Percentiles rank a stretch among this genome's conserved stretches.
Conservation (phyloP, 1,284 basidiomycete genomes). For the Albatrellus sp. region DNA sequence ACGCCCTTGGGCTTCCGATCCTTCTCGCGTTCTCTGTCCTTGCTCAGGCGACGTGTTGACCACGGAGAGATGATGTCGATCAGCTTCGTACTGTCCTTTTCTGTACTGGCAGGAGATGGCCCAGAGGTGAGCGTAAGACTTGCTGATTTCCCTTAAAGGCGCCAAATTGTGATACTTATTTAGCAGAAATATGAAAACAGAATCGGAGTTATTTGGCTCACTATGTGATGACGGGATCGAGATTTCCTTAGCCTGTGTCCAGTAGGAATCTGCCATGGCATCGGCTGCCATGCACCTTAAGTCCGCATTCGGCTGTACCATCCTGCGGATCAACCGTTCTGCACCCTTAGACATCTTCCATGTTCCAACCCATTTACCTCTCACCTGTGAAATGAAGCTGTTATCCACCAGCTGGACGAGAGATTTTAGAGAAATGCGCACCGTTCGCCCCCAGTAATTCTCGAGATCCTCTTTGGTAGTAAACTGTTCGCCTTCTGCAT, state of each 20-base stretch:
- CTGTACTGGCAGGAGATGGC: slow-evolving; percentile 21
- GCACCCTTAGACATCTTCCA: slow-evolving; percentile 59
- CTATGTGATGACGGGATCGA: slow-evolving; percentile 13
- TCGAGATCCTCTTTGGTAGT: slow-evolving; percentile 73
- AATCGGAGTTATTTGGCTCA: slow-evolving; percentile 7
- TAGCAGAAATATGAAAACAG: not conserved
- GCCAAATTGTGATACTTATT: not conserved
- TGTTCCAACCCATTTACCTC: slow-evolving; percentile 75
- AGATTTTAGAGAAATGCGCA: slow-evolving; percentile 18
- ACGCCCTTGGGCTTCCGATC: slow-evolving; percentile 7
- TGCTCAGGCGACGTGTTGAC: slow-evolving; percentile 13
- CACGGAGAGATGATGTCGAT: slow-evolving; percentile 26
- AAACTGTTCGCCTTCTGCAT: slow-evolving; percentile 69
- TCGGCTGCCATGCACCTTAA: slow-evolving; percentile 54
- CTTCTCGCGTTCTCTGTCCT: slow-evolving; percentile 4
- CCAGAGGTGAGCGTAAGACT: slow-evolving; percentile 28
- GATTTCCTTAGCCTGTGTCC: slow-evolving; percentile 23
- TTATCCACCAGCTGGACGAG: not conserved
- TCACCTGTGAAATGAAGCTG: slow-evolving; percentile 28
- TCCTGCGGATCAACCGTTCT: slow-evolving; percentile 57
- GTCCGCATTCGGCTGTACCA: slow-evolving; percentile 70
- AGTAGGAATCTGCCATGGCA: slow-evolving; percentile 58
- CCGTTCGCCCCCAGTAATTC: slow-evolving; percentile 75
- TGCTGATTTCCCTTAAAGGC: slow-evolving; percentile 32
- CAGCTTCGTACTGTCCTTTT: slow-evolving; percentile 28